A percentile compares a stretch with the other conserved stretches of the same genome.
Evolutionary conservation across 2,329 filamentous ascomycete species (phyloP).

Genomic region (Neocucurbitaria cava): DNA sequence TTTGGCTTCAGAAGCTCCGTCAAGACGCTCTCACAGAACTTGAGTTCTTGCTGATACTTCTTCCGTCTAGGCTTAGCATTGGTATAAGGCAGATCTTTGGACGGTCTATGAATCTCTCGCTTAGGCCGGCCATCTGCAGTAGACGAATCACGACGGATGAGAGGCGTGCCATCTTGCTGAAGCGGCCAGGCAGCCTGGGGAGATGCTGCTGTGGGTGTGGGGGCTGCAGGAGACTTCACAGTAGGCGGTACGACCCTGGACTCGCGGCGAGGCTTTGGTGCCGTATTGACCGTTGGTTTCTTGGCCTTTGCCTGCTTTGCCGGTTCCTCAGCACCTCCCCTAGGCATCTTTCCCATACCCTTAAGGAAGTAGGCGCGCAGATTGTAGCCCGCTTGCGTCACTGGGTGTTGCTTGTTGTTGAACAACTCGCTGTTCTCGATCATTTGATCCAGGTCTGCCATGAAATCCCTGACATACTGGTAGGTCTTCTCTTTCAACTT

Average conservation of each 20-base stretch:
- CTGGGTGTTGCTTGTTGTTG: constrained; percentile 79
- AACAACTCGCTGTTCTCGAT: constrained; percentile 80
- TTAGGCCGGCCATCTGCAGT: constrained; percentile 83
- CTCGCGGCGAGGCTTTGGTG: constrained; percentile 56
- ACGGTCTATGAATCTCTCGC: constrained; percentile 88
- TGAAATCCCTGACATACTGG: constrained; percentile 72
- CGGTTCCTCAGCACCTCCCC: constrained; percentile 60
- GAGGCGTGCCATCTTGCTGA: constrained; percentile 76
- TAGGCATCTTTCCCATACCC: constrained; percentile 66
- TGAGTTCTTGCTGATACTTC: constrained; percentile 86
- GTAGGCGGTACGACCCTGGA: constrained; percentile 52
- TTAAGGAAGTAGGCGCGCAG: constrained; percentile 66
- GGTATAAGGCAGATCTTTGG: constrained; percentile 88
- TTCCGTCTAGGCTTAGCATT: constrained; percentile 85
- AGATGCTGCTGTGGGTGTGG: constrained; percentile 49
- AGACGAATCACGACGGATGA: constrained; percentile 85
- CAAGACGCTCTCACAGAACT: constrained; percentile 85
- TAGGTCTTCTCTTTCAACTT: constrained; percentile 78
- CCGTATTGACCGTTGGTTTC: constrained; percentile 40
- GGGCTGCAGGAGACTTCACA: constrained; percentile 54
- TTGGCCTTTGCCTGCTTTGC: constrained; percentile 64
- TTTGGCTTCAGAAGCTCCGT: constrained; percentile 78
- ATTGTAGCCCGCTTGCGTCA: constrained; percentile 72
- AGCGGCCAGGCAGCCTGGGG: constrained; percentile 71
- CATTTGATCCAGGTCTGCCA: constrained; percentile 77